Base-by-base conservation (phyloP, 139 green algal species). In the Chlamydomonas schloesseri region DNA sequence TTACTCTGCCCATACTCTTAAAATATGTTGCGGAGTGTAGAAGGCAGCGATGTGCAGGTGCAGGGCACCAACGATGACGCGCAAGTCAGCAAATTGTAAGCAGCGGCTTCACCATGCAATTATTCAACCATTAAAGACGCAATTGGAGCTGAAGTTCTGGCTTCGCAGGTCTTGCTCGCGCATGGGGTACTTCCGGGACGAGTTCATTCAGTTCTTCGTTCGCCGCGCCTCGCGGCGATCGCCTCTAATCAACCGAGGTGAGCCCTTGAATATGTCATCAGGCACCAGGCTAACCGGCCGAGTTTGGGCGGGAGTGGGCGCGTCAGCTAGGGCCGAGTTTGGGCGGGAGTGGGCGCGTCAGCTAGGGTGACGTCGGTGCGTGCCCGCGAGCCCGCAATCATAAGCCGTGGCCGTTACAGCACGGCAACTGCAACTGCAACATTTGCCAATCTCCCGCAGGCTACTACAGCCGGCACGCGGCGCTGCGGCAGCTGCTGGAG, bases 171-270 rank as follows among this genome's bases (percentile, higher is more conserved):
- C 96, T 1, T 98, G 95, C 73, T 92, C 94, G 0, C 72, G 86
- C 18, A 71, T 90, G 3, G 96, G 96, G 5, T 99, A 99, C 89
- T 98, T 98, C 81, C 82, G 93, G 6, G 96, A 99, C 72, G 86
- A 93, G 24, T 97, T 98, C 74, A 84, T 98, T 20, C 87, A 95
- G 28, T 89, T 93, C 29, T 98, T 99, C 88, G 96, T 98, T 14
- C 90, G 90, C 18, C 80, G 86, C 2, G 72, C 91, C 0, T 76
- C 82, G 6, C 87, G 93, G 3, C 87, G 96, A 9, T 93, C 94
- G 36, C 96, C 96, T 1, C 81, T 98, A 5, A 98, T 98, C 71
- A 98, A 99, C 75, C 82, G 95, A 88, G 96, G 96, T 96, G n/a
- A 10, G 77, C 31, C 6, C 5, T 50, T 50, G 42, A 13, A 13